Evolutionary conservation across 345 rosid species (phyloP).

Genomic region (Salix suchowensis): DNA sequence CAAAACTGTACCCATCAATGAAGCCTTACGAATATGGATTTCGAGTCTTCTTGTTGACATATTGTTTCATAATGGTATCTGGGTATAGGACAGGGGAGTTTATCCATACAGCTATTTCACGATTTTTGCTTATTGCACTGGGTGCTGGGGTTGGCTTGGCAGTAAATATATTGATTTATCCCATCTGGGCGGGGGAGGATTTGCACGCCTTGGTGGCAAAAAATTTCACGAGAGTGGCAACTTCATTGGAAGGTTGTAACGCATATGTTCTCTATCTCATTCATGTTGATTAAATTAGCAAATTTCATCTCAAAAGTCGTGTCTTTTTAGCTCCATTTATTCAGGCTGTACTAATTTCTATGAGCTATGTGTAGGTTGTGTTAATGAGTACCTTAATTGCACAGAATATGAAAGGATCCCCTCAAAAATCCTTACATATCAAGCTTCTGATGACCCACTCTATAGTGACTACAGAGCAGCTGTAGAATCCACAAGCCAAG

Average conservation of each 20-base stretch:
- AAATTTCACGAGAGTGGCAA: conserved; percentile 78
- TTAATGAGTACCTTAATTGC: conserved; percentile 67
- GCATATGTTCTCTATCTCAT: not conserved
- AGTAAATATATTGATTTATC: conserved; percentile 79
- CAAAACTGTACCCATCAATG: conserved; percentile 72
- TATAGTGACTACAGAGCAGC: conserved; percentile 88
- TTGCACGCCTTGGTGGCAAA: conserved; percentile 77
- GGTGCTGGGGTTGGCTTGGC: conserved; percentile 78
- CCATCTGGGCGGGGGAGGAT: conserved; percentile 99
- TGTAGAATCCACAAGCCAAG: conserved; percentile 82
- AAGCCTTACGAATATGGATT: conserved; percentile 93
- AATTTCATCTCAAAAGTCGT: not conserved
- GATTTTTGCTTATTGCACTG: conserved; percentile 77
- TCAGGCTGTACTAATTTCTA: conserved; percentile 14
- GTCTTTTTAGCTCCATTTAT: not conserved
- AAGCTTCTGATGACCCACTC: conserved; percentile 83
- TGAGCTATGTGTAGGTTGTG: conserved; percentile 49
- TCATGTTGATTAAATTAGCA: not conserved
- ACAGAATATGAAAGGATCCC: conserved; percentile 68
- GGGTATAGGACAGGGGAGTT: conserved; percentile 78
- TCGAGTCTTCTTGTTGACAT: conserved; percentile 82
- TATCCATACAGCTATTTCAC: conserved; percentile 60
- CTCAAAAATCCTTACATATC: conserved; percentile 80
- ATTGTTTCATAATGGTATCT: conserved; percentile 72
- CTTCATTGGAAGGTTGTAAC: conserved; percentile 73